Evolutionary conservation across 441 rosid species (phyloP).

Genomic region (Populus hybrid): DNA sequence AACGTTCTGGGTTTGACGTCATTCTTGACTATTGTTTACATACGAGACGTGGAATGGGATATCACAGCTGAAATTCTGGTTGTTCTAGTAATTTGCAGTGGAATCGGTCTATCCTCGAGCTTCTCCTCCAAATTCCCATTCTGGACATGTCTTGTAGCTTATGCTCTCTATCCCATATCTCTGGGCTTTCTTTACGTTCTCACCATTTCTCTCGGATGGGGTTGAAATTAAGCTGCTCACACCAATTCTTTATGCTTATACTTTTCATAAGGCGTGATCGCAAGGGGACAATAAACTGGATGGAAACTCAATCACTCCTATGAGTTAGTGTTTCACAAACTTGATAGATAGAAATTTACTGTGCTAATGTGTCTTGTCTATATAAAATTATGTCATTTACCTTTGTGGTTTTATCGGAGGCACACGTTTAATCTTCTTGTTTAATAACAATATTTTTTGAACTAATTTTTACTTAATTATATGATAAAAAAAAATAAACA

Average conservation of each 20-base stretch:
- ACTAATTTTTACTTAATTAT: no score
- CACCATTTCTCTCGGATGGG: constrained; percentile 37
- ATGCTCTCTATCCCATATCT: constrained; percentile 52
- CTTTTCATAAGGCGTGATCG: no score
- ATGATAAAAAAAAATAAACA: no score
- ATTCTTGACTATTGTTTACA: constrained; percentile 49
- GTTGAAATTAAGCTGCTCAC: not conserved
- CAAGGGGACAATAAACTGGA: no score
- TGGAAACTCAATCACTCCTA: no score
- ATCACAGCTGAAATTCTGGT: constrained; percentile 54
- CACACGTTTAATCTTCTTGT: no score
- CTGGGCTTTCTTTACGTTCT: constrained; percentile 52
- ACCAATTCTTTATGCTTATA: not conserved
- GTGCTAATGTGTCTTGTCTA: no score
- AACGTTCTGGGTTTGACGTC: constrained; percentile 51
- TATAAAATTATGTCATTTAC: no score
- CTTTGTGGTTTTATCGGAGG: no score
- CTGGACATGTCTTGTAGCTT: constrained; percentile 52
- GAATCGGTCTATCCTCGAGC: constrained; percentile 44
- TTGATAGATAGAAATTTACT: no score
- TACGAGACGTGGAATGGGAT: constrained; percentile 50
- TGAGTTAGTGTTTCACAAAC: no score
- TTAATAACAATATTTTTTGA: no score
- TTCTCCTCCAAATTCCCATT: constrained; percentile 41
- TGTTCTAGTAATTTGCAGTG: constrained; percentile 45